Conservation (phyloP, 768 basidiomycete species). For the Naganishia vaughanmartiniae region DNA sequence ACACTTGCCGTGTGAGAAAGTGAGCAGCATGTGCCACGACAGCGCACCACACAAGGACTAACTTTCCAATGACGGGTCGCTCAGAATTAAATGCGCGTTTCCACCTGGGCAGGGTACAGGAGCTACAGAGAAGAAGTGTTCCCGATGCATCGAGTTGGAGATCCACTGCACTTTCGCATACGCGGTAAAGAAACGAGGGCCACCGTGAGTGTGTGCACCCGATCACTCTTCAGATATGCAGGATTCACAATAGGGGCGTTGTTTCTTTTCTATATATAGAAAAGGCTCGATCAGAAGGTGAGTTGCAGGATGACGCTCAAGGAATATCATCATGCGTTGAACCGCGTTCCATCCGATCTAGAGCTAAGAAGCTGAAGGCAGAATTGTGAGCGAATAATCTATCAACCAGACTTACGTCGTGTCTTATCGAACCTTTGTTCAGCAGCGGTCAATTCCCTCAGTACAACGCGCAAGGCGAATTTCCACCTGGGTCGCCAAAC, state of each 20-base stretch:
- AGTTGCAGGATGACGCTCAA: background rate
- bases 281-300: conserved; percentile 15
- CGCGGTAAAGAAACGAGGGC: conserved; percentile 26
- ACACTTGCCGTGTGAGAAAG: conserved; percentile 21
- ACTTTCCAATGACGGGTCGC: background rate
- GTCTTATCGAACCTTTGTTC: background rate
- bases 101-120: background rate
- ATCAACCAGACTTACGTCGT: background rate
- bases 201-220: conserved; percentile 1
- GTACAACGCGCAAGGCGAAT: background rate
- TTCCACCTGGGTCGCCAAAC: background rate
- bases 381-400: background rate
- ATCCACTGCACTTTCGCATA: conserved; percentile 17
- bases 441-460: background rate
- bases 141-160: conserved; percentile 22
- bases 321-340: background rate
- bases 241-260: background rate
- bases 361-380: background rate
- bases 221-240: background rate
- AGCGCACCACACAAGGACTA: background rate
- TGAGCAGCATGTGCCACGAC: background rate
- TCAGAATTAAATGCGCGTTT: conserved; percentile 18
- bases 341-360: background rate
- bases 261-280: background rate
- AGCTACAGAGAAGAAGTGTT: background rate